Conservation (phyloP, 768 basidiomycete species). For the Mrakia gelida region DNA sequence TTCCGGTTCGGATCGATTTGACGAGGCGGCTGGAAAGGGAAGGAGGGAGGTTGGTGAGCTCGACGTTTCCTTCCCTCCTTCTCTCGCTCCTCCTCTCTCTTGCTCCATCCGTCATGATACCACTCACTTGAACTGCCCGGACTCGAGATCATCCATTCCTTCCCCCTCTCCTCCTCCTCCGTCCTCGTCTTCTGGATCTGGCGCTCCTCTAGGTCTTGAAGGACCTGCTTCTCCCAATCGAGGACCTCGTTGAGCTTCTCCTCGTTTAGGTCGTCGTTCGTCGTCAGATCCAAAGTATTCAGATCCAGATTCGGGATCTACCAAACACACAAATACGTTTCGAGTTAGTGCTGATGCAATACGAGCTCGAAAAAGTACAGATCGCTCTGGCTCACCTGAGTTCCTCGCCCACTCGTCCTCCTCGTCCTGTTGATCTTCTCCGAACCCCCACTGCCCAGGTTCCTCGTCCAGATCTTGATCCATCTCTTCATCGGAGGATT, state of each 20-base stretch:
- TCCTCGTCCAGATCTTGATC: background rate
- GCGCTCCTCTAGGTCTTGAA: background rate
- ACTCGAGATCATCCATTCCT: slow-evolving; percentile 5
- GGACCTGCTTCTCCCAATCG: slow-evolving; percentile 7
- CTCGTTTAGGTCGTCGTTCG: background rate
- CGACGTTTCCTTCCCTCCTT: background rate
- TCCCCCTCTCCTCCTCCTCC: background rate
- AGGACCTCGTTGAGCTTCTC: background rate
- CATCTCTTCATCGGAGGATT: background rate
- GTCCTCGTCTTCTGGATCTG: background rate
- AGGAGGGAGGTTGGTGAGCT: background rate
- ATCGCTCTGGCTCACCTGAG: background rate
- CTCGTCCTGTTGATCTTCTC: background rate
- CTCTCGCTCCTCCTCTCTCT: background rate
- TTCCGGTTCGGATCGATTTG: slow-evolving; percentile 57
- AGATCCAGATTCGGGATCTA: slow-evolving; percentile 15
- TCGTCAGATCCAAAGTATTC: slow-evolving; percentile 19
- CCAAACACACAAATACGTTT: too few species aligned
- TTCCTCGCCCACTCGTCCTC: background rate
- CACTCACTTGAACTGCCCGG: slow-evolving; percentile 16
- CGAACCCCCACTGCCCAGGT: background rate
- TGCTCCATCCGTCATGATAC: background rate
- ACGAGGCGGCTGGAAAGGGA: slow-evolving; percentile 57
- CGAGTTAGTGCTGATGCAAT: background rate
- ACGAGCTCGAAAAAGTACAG: background rate